Percentiles rank a stretch among this genome's conserved stretches.
These are phyloP conservation scores for Aeminium ludgeri DNA, from an alignment of 495 filamentous ascomycete species.

Conservation along the genomic window DNA sequence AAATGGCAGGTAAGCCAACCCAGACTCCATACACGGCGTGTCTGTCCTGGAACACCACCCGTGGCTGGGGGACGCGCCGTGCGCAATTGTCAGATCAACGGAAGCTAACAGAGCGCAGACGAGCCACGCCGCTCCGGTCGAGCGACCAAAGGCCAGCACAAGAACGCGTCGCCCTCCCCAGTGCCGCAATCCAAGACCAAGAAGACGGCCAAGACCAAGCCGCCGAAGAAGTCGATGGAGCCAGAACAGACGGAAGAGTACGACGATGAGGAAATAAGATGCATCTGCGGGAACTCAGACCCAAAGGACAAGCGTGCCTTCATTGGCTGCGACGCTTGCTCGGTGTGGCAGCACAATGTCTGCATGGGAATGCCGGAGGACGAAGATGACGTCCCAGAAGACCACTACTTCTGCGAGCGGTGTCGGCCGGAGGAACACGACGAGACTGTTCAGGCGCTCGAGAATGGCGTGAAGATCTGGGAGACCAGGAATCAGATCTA, in stretches of 20 bases:
- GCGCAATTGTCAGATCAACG: too few species aligned
- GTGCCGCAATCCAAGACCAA: slow-evolving; percentile 35
- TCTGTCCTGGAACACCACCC: too few species aligned
- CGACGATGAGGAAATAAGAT: slow-evolving; percentile 65
- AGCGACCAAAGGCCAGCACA: slow-evolving; percentile 89
- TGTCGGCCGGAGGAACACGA: slow-evolving; percentile 73
- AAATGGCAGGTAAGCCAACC: too few species aligned
- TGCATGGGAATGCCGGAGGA: slow-evolving; percentile 78
- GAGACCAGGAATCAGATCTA: slow-evolving; percentile 31
- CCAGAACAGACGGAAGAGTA: slow-evolving; percentile 37
- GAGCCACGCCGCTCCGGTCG: slow-evolving; percentile 87
- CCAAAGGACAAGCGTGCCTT: slow-evolving; percentile 71
- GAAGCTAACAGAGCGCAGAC: slow-evolving; percentile 31
- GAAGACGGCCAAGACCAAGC: slow-evolving; percentile 32
- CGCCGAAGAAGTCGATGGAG: slow-evolving; percentile 33
- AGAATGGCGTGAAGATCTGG: slow-evolving; percentile 71
- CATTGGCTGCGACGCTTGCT: slow-evolving; percentile 81
- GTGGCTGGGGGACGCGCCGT: not conserved
- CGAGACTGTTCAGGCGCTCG: slow-evolving; percentile 53
- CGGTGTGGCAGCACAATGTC: slow-evolving; percentile 90
- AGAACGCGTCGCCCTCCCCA: slow-evolving; percentile 37
- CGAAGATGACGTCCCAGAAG: slow-evolving; percentile 54
- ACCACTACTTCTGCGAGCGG: slow-evolving; percentile 76
- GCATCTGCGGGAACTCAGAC: slow-evolving; percentile 76
- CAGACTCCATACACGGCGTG: too few species aligned